These are phyloP conservation scores for Pugionium cornutum DNA, from an alignment of 345 rosid genomes.

Conservation along the genomic window DNA sequence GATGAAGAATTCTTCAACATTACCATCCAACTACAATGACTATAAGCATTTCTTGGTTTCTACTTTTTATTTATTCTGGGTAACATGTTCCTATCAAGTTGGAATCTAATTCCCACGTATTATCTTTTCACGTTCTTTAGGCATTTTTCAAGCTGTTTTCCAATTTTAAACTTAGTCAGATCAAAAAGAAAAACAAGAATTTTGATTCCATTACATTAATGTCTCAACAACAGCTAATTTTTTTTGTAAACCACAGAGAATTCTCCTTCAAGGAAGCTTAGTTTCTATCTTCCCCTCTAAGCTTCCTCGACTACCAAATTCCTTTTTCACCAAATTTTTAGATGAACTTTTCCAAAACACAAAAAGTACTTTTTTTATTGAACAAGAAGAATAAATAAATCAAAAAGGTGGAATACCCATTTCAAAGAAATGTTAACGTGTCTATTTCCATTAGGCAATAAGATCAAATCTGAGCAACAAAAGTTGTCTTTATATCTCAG, in stretches of 20 bases:
- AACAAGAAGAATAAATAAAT: slow-evolving; percentile 5
- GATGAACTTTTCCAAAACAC: background rate
- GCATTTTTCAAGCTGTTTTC: slow-evolving; percentile 36
- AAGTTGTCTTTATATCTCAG: slow-evolving; percentile 30
- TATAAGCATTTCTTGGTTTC: slow-evolving; percentile 9
- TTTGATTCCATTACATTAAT: slow-evolving; percentile 15
- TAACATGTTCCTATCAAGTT: slow-evolving; percentile 29
- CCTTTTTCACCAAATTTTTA: background rate
- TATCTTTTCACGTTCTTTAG: slow-evolving; percentile 29
- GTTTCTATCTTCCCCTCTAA: slow-evolving; percentile 20
- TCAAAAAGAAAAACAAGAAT: slow-evolving; percentile 12
- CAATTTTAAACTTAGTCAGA: slow-evolving; percentile 15
- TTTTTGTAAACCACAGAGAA: slow-evolving; percentile 18
- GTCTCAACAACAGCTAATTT: background rate
- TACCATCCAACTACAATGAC: slow-evolving; percentile 27
- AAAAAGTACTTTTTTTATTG: background rate
- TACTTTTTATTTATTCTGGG: slow-evolving; percentile 9
- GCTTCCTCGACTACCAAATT: slow-evolving; percentile 21
- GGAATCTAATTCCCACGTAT: slow-evolving; percentile 25
- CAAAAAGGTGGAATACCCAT: slow-evolving; percentile 42
- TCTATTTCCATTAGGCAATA: slow-evolving; percentile 47
- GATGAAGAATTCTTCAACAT: slow-evolving; percentile 22
- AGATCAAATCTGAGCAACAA: slow-evolving; percentile 32
- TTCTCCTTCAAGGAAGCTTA: slow-evolving; percentile 21
- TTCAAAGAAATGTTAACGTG: slow-evolving; percentile 42